A percentile compares a stretch with the other conserved stretches of the same genome.
These are phyloP conservation scores for Sporothrix mexicana DNA, from an alignment of 2,329 filamentous ascomycete species.

Conservation along the genomic window DNA sequence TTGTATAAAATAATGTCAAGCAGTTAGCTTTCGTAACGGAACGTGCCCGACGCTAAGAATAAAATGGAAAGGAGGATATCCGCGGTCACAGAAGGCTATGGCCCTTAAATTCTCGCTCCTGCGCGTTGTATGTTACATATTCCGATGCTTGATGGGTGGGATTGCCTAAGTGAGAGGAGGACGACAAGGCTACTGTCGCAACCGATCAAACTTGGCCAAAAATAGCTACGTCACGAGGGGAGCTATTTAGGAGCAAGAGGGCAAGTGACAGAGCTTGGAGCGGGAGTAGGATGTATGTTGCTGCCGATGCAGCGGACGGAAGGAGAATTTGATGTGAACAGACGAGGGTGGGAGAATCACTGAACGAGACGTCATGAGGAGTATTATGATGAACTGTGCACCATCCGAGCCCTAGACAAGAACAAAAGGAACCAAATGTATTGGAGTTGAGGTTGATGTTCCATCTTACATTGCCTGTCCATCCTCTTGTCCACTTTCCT, in stretches of 20 bases:
- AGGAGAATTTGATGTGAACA: not conserved
- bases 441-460: not conserved
- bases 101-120: not conserved
- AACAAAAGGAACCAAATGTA: not conserved
- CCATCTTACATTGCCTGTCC: not conserved
- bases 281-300: no score
- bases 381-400: not conserved
- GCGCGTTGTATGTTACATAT: not conserved
- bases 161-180: conserved; percentile 10
- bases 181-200: not conserved
- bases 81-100: not conserved
- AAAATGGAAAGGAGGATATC: not conserved
- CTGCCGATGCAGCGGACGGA: not conserved
- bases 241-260: not conserved
- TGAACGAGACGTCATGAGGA: not conserved
- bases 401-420: conserved; percentile 5
- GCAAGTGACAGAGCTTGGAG: not conserved
- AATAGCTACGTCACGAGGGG: not conserved
- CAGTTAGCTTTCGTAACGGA: not conserved
- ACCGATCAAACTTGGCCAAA: not conserved
- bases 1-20: not conserved
- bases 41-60: not conserved
- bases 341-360: not conserved
- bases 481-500: not conserved
- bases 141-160: not conserved